Percentiles rank a stretch among this genome's conserved stretches.
phyloP scores from a whole-genome alignment of 345 rosid species.

The Citrus australasica region DNA sequence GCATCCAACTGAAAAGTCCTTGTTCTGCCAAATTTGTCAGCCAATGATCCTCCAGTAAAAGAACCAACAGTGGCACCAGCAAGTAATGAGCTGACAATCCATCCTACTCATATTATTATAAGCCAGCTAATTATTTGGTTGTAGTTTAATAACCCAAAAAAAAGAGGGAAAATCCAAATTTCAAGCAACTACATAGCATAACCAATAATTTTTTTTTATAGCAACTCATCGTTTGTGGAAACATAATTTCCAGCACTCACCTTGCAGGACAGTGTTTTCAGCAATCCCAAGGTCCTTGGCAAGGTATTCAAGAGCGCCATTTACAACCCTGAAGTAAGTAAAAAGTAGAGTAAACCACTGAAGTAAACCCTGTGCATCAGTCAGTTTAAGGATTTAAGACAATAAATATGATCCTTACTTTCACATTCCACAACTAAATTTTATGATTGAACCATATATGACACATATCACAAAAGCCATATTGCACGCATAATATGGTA shows the following conservation, averaged over 20 bases:
- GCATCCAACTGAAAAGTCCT: conserved; percentile 92
- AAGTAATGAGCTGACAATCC: conserved; percentile 94
- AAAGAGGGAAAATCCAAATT: not conserved
- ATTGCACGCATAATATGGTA: not conserved
- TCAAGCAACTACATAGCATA: not conserved
- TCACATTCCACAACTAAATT: not conserved
- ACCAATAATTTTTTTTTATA: not conserved
- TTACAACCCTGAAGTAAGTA: conserved; percentile 68
- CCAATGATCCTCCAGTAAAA: conserved; percentile 91
- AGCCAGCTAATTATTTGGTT: conserved; percentile 7
- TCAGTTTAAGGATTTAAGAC: not conserved
- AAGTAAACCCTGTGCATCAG: not conserved
- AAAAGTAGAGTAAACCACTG: not conserved
- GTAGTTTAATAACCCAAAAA: not conserved
- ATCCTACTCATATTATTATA: conserved; percentile 53
- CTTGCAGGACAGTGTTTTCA: conserved; percentile 85
- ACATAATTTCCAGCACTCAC: conserved; percentile 31
- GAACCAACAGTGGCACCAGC: conserved; percentile 98
- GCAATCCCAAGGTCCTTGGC: conserved; percentile 92
- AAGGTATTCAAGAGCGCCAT: conserved; percentile 94
- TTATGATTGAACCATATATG: not conserved
- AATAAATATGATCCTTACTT: not conserved
- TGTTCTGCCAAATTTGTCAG: conserved; percentile 95
- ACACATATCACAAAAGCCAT: not conserved
- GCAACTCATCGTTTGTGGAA: not conserved